Evolutionary conservation across 305 asterid genomes (phyloP), one percentile per base, ranked within the genome.

Genomic region (Fraxinus platypoda): DNA sequence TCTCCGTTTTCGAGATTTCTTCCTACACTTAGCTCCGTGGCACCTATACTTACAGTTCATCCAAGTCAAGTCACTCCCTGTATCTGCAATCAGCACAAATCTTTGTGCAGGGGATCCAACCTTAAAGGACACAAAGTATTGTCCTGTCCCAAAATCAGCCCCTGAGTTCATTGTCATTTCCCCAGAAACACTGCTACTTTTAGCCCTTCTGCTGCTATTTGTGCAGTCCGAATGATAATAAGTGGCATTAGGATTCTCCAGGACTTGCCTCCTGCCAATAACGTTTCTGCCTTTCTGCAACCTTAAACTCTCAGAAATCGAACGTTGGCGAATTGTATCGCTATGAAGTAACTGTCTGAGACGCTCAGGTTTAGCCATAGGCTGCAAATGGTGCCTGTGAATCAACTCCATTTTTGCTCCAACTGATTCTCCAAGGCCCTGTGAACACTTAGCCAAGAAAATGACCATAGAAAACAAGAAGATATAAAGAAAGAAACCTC

Each of bases 11-110:
- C 12, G 25, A 21, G 82, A 8, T 59, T 57, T 37, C 23, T 78
- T 35, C 81, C 80, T 2, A 70, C 91, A 85, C 2, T 81, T 8
- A 7, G 80, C 83, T 5, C 81, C 70, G 1, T 62, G 81, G 85
- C 93, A 90, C 26, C 83, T 77, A 80, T 86, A 84, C 28, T 43
- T 37, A 54, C 95, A 91, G 19, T 84, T 90, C 79, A 49, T 84
- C 95, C 95, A 91, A 21, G 92, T 91, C 31, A 91, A 80, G 26
- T 91, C 95, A 23, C 95, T 91, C 35, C 92, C 95, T 1, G 95
- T 91, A 46, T 91, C 95, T 5, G 89, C 91, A 75, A 91, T 85
- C 81, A 90, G 87, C 80, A 57, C 62, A 34, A 85, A 37, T 34
- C 72, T 86, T 83, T 88, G 91, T 33, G 89, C 75, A 8, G 91